These are phyloP conservation scores for Pleurotus ostreatus DNA, from an alignment of 768 basidiomycete species.

Conservation along the genomic window DNA sequence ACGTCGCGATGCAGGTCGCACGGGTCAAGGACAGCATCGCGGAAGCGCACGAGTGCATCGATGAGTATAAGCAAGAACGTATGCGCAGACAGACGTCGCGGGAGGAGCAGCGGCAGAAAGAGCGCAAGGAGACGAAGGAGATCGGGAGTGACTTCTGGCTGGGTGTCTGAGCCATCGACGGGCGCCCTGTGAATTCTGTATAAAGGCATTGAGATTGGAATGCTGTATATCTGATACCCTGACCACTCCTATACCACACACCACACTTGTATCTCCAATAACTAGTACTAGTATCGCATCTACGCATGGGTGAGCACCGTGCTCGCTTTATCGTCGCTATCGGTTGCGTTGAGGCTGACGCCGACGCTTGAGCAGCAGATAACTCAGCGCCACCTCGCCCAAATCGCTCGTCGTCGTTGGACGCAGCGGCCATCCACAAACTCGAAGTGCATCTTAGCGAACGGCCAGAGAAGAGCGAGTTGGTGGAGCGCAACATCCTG, in stretches of 20 bases:
- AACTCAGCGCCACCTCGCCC: background rate
- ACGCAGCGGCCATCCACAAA: slow-evolving; percentile 28
- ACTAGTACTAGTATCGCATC: background rate
- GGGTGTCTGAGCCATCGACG: slow-evolving; percentile 3
- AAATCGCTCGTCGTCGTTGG: slow-evolving; percentile 12
- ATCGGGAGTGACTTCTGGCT: slow-evolving; percentile 8
- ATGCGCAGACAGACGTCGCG: background rate
- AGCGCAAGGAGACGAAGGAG: slow-evolving; percentile 4
- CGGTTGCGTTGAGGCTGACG: background rate
- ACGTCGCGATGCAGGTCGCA: slow-evolving; percentile 21
- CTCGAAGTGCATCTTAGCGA: slow-evolving; percentile 52
- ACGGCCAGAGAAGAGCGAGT: slow-evolving; percentile 56
- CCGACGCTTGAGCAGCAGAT: background rate
- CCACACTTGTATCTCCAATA: too few species aligned
- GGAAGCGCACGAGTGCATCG: slow-evolving; percentile 17
- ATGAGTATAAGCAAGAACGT: slow-evolving; percentile 17
- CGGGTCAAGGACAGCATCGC: slow-evolving; percentile 19
- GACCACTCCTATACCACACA: background rate
- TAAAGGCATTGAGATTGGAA: background rate
- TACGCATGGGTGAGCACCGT: background rate
- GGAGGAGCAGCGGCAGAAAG: background rate
- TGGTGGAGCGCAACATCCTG: slow-evolving; percentile 67
- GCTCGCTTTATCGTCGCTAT: background rate
- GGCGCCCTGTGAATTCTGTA: background rate
- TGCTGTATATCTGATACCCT: background rate